phyloP scores from a whole-genome alignment of 2,329 filamentous ascomycete genomes.

The Cryphonectria radicalis region DNA sequence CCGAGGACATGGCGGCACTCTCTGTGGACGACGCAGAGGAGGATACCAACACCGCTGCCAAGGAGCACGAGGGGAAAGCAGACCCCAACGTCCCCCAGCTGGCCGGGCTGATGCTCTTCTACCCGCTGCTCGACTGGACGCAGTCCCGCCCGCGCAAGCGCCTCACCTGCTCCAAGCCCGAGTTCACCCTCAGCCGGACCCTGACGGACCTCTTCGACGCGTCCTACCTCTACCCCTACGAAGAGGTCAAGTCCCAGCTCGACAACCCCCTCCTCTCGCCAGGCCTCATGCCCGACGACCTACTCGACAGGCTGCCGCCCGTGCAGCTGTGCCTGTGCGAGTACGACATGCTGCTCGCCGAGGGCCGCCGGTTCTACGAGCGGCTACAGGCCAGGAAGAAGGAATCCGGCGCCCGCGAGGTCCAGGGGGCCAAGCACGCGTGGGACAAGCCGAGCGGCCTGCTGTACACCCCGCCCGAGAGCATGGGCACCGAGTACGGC shows the following conservation, averaged over 20 bases:
- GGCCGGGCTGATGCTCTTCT: slow-evolving; percentile 61
- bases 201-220: slow-evolving; percentile 68
- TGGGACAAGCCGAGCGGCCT: slow-evolving; percentile 64
- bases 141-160: slow-evolving; percentile 60
- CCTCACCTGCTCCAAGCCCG: slow-evolving; percentile 55
- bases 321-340: slow-evolving; percentile 67
- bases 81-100: slow-evolving; percentile 45
- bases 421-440: slow-evolving; percentile 63
- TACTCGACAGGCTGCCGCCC: slow-evolving; percentile 54
- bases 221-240: slow-evolving; percentile 61
- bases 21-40: slow-evolving; percentile 37
- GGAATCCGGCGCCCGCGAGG: slow-evolving; percentile 51
- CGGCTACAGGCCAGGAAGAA: slow-evolving; percentile 59
- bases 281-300: slow-evolving; percentile 56
- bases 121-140: slow-evolving; percentile 66
- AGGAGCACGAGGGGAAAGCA: slow-evolving; percentile 10
- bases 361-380: slow-evolving; percentile 64
- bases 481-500: slow-evolving; percentile 24
- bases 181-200: slow-evolving; percentile 60
- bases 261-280: slow-evolving; percentile 61
- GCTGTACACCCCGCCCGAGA: slow-evolving; percentile 23
- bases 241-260: slow-evolving; percentile 48
- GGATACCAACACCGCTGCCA: slow-evolving; percentile 35
- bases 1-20: slow-evolving; percentile 11
- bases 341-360: slow-evolving; percentile 66